Evolutionary conservation across 2,329 filamentous ascomycete genomes (phyloP), one percentile per base, ranked within the genome.

Genomic region (Xylariaceae sp.): DNA sequence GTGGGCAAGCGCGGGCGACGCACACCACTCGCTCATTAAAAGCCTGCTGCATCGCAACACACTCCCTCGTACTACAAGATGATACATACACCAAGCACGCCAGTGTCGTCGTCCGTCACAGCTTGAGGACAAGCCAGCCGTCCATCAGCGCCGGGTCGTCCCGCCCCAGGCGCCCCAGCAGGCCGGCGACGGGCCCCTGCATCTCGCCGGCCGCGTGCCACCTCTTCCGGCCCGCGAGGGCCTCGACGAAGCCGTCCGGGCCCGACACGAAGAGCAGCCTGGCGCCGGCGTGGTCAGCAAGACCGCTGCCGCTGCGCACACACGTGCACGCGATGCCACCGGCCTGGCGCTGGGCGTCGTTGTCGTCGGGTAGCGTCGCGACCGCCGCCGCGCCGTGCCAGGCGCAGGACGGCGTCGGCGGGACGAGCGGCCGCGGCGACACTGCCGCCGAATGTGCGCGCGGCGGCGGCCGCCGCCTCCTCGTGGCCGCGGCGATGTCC

Each of bases 251-350:
- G 1, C 92, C 90, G 34, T 94, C 86, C 0, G 92, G 90, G 0
- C 92, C 92, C 1, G 88, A 94, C 2, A 96, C 75, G 36, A 94
- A 67, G n/a, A 95, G 65, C 14, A 94, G 56, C 39, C 78, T 79
- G 42, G 71, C 74, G 1, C 73, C 68, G 1, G 59, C 49, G 9
- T 49, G 47, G 5, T 47, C 49, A 9, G 43, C 29, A 1, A 33
- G 36, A 21, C 13, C 22, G 15, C 10, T 5, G 1, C 29, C 5
- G 9, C 31, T 27, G 8, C 43, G 29, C 2, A 42, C 41, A 36
- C 42, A 55, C 54, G 38, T 38, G 41, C 58, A 52, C 5, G 42
- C 33, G 30, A 51, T 57, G 13, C 33, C 33, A 13, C 15, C 25
- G 4, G 25, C 33, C 2, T 25, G 32, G 4, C 50, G 47, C 14